Conservation (phyloP, 306 rosid species). For the Dalbergia cochinchinensis region DNA sequence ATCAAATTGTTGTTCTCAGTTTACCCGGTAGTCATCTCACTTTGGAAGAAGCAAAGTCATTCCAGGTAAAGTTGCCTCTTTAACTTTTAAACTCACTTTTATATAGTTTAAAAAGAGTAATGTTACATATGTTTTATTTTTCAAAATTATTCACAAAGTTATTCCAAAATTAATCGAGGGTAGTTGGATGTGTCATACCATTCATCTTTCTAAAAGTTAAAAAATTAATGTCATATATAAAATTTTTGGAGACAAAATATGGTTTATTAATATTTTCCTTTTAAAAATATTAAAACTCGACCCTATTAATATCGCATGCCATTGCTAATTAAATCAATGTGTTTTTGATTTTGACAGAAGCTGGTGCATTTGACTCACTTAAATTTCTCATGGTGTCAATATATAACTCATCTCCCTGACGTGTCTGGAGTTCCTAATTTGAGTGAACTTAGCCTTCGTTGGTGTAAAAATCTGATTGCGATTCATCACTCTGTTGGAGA, state of each 20-base stretch:
- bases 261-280: background rate
- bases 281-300: no score
- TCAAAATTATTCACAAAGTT: no score
- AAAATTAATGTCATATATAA: no score
- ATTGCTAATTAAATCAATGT: no score
- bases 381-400: background rate
- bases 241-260: no score
- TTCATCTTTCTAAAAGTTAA: no score
- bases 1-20: background rate
- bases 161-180: no score
- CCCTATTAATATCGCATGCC: no score
- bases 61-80: background rate
- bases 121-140: no score
- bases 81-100: no score
- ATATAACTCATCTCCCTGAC: background rate
- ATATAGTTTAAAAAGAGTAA: no score
- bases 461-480: background rate
- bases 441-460: background rate
- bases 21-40: background rate
- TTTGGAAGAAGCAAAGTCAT: background rate
- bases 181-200: no score
- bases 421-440: background rate
- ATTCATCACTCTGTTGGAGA: conserved; percentile 24
- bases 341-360: background rate
- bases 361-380: background rate